Evolutionary conservation across 2,329 filamentous ascomycete species (phyloP).

Genomic region (Fusarium sp.): DNA sequence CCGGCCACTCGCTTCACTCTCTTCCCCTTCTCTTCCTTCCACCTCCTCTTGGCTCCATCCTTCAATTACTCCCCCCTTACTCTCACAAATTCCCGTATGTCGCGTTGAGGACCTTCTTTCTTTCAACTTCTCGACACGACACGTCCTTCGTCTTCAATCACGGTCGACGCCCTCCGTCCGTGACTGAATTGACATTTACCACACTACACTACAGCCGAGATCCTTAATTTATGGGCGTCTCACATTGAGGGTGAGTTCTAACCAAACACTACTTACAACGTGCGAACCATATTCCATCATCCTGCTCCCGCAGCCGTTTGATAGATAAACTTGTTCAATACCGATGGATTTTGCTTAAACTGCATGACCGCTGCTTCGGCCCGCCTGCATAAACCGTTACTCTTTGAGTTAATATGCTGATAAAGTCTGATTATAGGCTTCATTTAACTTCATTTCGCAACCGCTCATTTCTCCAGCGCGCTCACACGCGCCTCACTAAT

Average conservation of each 20-base stretch:
- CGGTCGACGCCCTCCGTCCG: conserved; percentile 31
- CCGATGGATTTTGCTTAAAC: conserved; percentile 26
- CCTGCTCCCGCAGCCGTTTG: conserved; percentile 6
- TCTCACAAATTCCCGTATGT: conserved; percentile 36
- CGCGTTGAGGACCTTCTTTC: conserved; percentile 39
- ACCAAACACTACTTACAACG: conserved; percentile 17
- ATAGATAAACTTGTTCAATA: conserved; percentile 20
- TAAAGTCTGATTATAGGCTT: conserved; percentile 27
- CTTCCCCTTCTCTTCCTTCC: conserved; percentile 32
- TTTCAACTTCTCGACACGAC: conserved; percentile 28
- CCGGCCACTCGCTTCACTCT: conserved; percentile 34
- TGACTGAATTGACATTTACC: conserved; percentile 33
- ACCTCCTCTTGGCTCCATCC: conserved; percentile 23
- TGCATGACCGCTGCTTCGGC: conserved; percentile 15
- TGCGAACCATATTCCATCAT: conserved; percentile 16
- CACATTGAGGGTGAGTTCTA: conserved; percentile 43
- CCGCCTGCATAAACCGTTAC: conserved; percentile 14
- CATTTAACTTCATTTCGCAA: conserved; percentile 22
- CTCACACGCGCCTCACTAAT: conserved; percentile 23
- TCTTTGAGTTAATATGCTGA: conserved; percentile 29
- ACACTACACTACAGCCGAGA: conserved; percentile 15
- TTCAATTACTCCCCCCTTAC: conserved; percentile 6
- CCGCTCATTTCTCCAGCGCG: conserved; percentile 27
- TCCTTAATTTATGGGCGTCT: conserved; percentile 34
- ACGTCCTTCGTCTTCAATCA: conserved; percentile 25